Base-by-base conservation (phyloP, 768 basidiomycete genomes). In the Cantharellus anzutake region DNA sequence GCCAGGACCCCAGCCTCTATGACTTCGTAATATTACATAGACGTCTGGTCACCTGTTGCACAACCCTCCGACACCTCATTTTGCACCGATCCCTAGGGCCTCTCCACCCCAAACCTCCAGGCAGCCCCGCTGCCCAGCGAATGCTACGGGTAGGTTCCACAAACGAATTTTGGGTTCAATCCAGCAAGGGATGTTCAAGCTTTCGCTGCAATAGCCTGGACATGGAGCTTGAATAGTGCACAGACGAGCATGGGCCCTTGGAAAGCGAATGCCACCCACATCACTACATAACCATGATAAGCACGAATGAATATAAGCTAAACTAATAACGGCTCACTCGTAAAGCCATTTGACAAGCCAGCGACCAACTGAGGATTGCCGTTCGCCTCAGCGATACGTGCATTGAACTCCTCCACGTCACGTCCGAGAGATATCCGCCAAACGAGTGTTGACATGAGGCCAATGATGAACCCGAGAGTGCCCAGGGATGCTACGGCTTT, bases 391-490 rank as follows among this genome's bases (percentile, higher is more conserved):
- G 71, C 62, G 57, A 88, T 80, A 57, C 73, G 78, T 51, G 71
- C 66, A 67, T 89, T 89, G 71, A 89, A 88, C 66, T 86, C 85
- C 58, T 81, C 77, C 0, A 82, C 79, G 2, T 84, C 80, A 69
- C 87, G 86, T 20, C 81, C 84, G 62, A 86, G 86, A 79, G 82
- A 86, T 78, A 89, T 84, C 62, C 83, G 79, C 58, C 84, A 70
- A 61, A 88, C 75, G 20, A 86, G 73, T 71, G 84, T 84, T 4
- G 82, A 73, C 2, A 79, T 80, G 60, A 85, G 68, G 11, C 85
- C 85, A 51, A 83, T 76, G 65, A 86, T 71, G 68, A 86, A 87
- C n/a, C 83, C 82, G 60, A 82, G 73, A 52, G 87, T 74, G 3
- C 86, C 86, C 62, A 86, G 73, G 83, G 85, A 87, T 11, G 84